Evolutionary conservation across 305 asterid species (phyloP), one percentile per base, ranked within the genome.

Genomic region (Rubia tinctorum): DNA sequence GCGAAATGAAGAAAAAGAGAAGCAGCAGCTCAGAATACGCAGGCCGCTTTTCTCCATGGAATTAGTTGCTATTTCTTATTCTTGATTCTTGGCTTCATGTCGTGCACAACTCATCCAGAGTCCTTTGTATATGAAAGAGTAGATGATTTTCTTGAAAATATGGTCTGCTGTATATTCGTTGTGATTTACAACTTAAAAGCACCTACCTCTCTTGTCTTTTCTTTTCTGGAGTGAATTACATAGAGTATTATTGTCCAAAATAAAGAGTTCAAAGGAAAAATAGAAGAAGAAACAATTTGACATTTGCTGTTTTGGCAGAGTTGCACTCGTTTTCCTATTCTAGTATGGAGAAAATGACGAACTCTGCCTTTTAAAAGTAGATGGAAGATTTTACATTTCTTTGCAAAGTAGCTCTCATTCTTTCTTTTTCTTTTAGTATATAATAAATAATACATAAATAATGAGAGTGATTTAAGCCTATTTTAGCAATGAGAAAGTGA

Each of bases 1-100:
- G 76, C 73, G 79, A 75, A 74, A 66, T 81, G 49, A 79, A 80
- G 80, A 74, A 37, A 67, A 43, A 7, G 72, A 71, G 76, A 71
- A 77, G 49, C 73, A 65, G 68, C 77, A 65, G 66, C 69, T 82
- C 73, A 70, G 23, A 7, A 17, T 5, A 53, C 3, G 59, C 11
- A 53, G 1, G 59, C 59, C 18, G 59, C 59, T 53, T 53, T 18
- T 53, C 11, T 53, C 59, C 59, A 51, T 51, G 59, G 59, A 51
- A 51, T 51, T 51, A 51, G 59, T 51, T 18, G 23, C 23, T 53
- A 22, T 42, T 8, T 53, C 59, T 53, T 53, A 17, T 53, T 53
- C 11, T 53, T 53, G 23, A 53, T 53, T 53, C 59, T 53, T 53
- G 59, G 59, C 23, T 17, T 53, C 4, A 3, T 53, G 59, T 45